Percentiles rank a stretch among this genome's conserved stretches.
These are phyloP conservation scores for Penicillium hesseltinei DNA, from an alignment of 2,329 filamentous ascomycete species.

Conservation along the genomic window DNA sequence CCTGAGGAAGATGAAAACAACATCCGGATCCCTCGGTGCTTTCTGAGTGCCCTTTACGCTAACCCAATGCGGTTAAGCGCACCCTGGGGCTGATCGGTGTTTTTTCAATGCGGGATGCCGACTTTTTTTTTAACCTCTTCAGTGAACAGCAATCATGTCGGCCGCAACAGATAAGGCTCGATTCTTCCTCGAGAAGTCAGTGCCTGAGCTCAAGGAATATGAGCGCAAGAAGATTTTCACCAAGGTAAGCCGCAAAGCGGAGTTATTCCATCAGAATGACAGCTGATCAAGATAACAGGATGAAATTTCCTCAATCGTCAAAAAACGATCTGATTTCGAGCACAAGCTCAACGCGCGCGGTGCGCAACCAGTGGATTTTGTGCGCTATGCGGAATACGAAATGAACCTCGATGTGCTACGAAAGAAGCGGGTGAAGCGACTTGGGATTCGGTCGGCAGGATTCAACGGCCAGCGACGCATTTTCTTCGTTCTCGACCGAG, in stretches of 20 bases:
- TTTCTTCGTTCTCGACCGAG: conserved; percentile 85
- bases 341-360: conserved; percentile 84
- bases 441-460: conserved; percentile 70
- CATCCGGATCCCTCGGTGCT: conserved; percentile 24
- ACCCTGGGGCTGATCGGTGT: conserved; percentile 14
- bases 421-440: conserved; percentile 75
- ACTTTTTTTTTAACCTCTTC: conserved; percentile 25
- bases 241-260: conserved; percentile 53
- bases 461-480: conserved; percentile 77
- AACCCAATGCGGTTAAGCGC: conserved; percentile 23
- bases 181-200: conserved; percentile 88
- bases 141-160: conserved; percentile 58
- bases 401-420: conserved; percentile 70
- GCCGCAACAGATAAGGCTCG: conserved; percentile 89
- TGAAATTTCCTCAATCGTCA: conserved; percentile 84
- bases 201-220: conserved; percentile 88
- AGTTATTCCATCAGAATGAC: background rate
- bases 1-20: conserved; percentile 31
- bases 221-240: conserved; percentile 89
- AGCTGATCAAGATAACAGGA: conserved; percentile 53
- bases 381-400: conserved; percentile 74
- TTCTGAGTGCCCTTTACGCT: conserved; percentile 16
- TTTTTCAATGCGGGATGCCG: conserved; percentile 32
- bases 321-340: conserved; percentile 89
- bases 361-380: conserved; percentile 73